Conservation (phyloP, 208 protist genomes). For the Acanthamoeba sp. region DNA sequence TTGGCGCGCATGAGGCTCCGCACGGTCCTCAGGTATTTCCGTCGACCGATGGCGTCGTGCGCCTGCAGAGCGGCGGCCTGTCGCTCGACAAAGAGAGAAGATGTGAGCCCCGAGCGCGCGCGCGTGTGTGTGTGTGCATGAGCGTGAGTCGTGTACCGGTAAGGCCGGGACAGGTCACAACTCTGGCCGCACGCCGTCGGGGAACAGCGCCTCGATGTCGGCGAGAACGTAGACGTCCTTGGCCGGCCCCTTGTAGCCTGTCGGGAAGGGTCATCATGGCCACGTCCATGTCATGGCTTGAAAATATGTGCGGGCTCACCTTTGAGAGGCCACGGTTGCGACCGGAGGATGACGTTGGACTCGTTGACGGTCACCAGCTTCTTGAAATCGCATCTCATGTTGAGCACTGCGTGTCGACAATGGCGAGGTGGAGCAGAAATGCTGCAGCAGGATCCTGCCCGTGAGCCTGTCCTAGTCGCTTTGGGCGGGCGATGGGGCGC, state of each 20-base stretch:
- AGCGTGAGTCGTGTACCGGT: not conserved
- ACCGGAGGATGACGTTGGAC: not conserved
- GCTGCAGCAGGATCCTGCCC: not conserved
- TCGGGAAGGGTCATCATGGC: not conserved
- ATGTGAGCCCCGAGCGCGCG: too few species aligned
- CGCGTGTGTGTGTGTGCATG: too few species aligned
- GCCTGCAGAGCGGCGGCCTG: not conserved
- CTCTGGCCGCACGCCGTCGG: not conserved
- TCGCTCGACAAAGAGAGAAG: too few species aligned
- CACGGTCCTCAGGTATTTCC: not conserved
- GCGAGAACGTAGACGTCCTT: not conserved
- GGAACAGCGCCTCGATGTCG: not conserved
- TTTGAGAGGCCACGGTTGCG: not conserved
- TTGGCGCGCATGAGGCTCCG: not conserved
- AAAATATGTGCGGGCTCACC: not conserved
- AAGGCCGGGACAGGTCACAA: not conserved
- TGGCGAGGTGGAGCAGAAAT: too few species aligned
- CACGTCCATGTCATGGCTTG: too few species aligned
- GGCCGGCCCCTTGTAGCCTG: not conserved
- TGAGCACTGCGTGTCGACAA: too few species aligned
- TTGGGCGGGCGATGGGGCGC: not conserved
- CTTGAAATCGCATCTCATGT: not conserved
- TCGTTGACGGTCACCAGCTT: not conserved
- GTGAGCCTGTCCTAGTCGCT: not conserved
- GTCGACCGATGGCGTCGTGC: not conserved